phyloP scores from a whole-genome alignment of 768 basidiomycete genomes.

The Fomitopsis pulvina region DNA sequence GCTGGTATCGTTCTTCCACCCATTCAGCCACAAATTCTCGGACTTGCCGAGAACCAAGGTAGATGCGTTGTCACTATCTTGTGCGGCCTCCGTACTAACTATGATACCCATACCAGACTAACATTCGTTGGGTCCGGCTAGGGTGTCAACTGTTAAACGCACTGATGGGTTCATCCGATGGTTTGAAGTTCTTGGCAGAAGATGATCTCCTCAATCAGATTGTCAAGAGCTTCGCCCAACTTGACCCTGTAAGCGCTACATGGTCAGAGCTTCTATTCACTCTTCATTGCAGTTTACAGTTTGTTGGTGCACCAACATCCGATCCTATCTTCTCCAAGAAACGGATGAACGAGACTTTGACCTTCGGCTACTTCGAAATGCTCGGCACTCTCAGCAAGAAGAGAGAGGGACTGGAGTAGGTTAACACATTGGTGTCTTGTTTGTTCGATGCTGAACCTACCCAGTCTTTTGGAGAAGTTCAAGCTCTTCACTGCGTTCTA shows the following conservation, averaged over 20 bases:
- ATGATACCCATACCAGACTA: slow-evolving; percentile 40
- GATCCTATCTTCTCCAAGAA: slow-evolving; percentile 84
- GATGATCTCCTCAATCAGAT: slow-evolving; percentile 84
- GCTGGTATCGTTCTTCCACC: slow-evolving; percentile 91
- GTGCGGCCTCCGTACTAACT: not conserved
- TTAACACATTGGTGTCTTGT: slow-evolving; percentile 6
- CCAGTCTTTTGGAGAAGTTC: slow-evolving; percentile 82
- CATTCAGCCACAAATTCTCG: slow-evolving; percentile 82
- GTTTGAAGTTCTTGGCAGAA: slow-evolving; percentile 76
- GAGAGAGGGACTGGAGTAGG: slow-evolving; percentile 85
- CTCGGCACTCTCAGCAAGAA: slow-evolving; percentile 86
- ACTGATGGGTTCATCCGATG: slow-evolving; percentile 77
- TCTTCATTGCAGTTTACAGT: slow-evolving; percentile 33
- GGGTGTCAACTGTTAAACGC: slow-evolving; percentile 81
- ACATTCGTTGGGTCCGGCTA: slow-evolving; percentile 78
- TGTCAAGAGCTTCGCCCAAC: slow-evolving; percentile 79
- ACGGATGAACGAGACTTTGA: slow-evolving; percentile 74
- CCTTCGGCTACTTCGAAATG: slow-evolving; percentile 94
- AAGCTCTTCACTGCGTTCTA: slow-evolving; percentile 96
- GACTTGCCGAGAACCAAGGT: slow-evolving; percentile 71
- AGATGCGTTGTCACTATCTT: not conserved
- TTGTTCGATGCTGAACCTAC: slow-evolving; percentile 1
- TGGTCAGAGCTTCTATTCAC: not conserved
- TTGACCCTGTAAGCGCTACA: slow-evolving; percentile 70
- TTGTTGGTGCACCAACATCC: slow-evolving; percentile 62